Conservation (phyloP, 495 filamentous ascomycete genomes). For the Sabuloglossum arenarium region DNA sequence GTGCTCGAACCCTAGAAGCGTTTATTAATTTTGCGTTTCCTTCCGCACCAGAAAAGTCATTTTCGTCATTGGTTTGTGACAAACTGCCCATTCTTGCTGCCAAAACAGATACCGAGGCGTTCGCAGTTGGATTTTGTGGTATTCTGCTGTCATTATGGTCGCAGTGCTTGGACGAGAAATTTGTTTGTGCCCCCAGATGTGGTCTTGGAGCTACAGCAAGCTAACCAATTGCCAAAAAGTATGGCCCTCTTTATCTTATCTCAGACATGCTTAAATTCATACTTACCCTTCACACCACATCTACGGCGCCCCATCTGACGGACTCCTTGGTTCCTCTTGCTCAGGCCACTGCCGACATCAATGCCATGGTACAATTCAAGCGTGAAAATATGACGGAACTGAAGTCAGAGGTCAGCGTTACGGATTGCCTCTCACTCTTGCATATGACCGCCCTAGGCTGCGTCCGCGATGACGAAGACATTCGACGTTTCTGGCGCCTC, state of each 20-base stretch:
- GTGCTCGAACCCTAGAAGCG: conserved; percentile 33
- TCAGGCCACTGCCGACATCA: conserved; percentile 34
- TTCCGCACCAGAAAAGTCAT: conserved; percentile 26
- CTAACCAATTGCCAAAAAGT: conserved; percentile 13
- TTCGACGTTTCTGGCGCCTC: conserved; percentile 34
- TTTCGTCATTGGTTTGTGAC: conserved; percentile 39
- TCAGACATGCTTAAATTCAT: conserved; percentile 32
- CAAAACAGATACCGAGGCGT: conserved; percentile 19
- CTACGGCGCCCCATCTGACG: conserved; percentile 25
- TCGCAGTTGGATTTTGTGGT: conserved; percentile 29
- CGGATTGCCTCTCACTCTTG: conserved; percentile 34
- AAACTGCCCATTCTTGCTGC: conserved; percentile 20
- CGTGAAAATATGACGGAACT: conserved; percentile 26
- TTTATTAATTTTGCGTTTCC: conserved; percentile 30
- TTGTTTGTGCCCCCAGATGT: conserved; percentile 15
- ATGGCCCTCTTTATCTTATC: conserved; percentile 34
- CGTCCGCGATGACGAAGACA: conserved; percentile 19
- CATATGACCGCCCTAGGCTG: conserved; percentile 33
- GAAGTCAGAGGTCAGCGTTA: conserved; percentile 29
- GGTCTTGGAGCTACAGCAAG: neutral
- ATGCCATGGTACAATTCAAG: conserved; percentile 30
- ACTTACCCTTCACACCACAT: conserved; percentile 26
- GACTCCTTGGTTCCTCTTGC: conserved; percentile 31
- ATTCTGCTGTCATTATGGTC: conserved; percentile 38
- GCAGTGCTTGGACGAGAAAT: conserved; percentile 36